These are phyloP conservation scores for Pythium aristosporum DNA, from an alignment of 352 stramenopile genomes.

Conservation along the genomic window DNA sequence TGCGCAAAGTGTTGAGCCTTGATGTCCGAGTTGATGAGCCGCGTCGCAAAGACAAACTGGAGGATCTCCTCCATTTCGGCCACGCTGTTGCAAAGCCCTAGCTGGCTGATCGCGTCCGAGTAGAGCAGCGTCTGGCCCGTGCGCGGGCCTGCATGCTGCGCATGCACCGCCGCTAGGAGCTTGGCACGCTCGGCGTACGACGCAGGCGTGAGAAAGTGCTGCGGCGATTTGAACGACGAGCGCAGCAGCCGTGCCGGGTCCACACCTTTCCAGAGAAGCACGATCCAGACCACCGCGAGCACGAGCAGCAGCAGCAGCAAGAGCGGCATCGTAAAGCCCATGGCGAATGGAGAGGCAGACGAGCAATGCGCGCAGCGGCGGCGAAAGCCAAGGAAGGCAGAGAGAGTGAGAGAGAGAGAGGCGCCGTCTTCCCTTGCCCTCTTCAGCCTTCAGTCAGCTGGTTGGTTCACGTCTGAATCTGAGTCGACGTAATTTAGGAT, in stretches of 20 bases:
- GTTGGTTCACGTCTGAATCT: not conserved
- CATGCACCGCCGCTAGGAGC: slow-evolving; percentile 35
- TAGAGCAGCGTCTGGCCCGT: slow-evolving; percentile 68
- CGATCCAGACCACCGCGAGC: slow-evolving; percentile 35
- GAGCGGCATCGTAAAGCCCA: slow-evolving; percentile 46
- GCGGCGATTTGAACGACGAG: slow-evolving; percentile 55
- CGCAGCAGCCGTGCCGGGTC: slow-evolving; percentile 62
- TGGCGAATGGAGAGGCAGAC: slow-evolving; percentile 1
- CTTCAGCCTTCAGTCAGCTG: slow-evolving; percentile 9
- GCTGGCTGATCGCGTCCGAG: slow-evolving; percentile 56
- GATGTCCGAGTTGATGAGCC: slow-evolving; percentile 64
- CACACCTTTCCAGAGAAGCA: slow-evolving; percentile 56
- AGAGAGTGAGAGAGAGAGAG: not conserved
- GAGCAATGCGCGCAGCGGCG: not conserved
- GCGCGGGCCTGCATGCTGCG: slow-evolving; percentile 17
- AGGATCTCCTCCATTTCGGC: slow-evolving; percentile 67
- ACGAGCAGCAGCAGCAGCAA: slow-evolving; percentile 42
- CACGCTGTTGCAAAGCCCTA: slow-evolving; percentile 37
- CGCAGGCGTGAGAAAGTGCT: slow-evolving; percentile 38
- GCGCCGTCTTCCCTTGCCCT: not conserved
- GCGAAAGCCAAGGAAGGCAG: not conserved
- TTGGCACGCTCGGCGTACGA: slow-evolving; percentile 51
- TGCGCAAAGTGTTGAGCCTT: slow-evolving; percentile 78
- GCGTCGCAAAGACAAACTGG: slow-evolving; percentile 45
- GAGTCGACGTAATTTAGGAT: not conserved